Evolutionary conservation across 192 early-diverging fungal genomes (phyloP), one percentile per base, ranked within the genome.

Genomic region (Chytriomyces sp.): DNA sequence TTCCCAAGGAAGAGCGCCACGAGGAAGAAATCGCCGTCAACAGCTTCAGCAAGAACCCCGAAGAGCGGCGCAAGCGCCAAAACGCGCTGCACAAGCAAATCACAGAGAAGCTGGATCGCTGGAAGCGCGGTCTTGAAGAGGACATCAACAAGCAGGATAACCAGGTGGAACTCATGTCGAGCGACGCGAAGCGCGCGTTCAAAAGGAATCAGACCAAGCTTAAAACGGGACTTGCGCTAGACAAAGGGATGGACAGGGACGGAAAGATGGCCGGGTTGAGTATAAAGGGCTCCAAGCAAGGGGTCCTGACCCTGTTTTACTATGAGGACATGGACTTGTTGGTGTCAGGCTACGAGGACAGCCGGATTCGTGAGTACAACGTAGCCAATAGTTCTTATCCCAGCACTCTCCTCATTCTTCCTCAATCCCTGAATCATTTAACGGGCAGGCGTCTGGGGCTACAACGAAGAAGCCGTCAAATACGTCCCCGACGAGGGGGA

Each of bases 311-410:
- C 4, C 25, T 87, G 73, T 57, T 70, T n/a, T 88, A 87, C 63
- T 86, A 81, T 63, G 86, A 88, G 57, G 79, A 85, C 25, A 63
- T 85, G 74, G 86, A 88, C 66, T 57, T 81, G 17, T 62, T 88
- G 39, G 71, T 84, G 6, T 81, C 79, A 33, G 86, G 85, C 59
- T 84, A 81, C 59, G 84, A 88, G 62, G 86, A 88, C 37, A 79
- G 70, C 32, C 64, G 76, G 49, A 85, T 88, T 57, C 64, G 85
- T 76, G 76, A 76, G 75, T 73, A 28, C 8, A 49, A 49, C n/a
- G n/a, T n/a, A n/a, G n/a, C n/a, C n/a, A n/a, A n/a, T n/a, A n/a
- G n/a, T n/a, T n/a, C n/a, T n/a, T n/a, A n/a, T n/a, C n/a, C n/a
- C n/a, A n/a, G n/a, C n/a, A n/a, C n/a, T n/a, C n/a, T 58, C 25